phyloP scores from a whole-genome alignment of 805 yeast species.

The Millerozyma miso region DNA sequence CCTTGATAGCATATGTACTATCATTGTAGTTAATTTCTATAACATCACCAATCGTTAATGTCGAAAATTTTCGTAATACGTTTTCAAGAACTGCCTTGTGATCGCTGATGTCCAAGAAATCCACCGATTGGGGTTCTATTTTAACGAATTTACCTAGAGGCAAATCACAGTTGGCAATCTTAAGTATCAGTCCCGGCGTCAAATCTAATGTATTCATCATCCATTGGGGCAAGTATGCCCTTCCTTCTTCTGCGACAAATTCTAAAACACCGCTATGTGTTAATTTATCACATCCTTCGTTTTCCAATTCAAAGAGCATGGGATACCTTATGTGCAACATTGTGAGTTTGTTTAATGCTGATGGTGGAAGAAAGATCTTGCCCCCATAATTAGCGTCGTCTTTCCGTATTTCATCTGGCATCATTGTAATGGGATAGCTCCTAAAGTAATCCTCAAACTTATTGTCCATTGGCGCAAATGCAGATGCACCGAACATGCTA shows the following conservation, averaged over 20 bases:
- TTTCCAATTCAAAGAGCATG: constrained; percentile 80
- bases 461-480: constrained; percentile 28
- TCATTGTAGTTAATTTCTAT: constrained; percentile 84
- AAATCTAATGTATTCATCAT: constrained; percentile 76
- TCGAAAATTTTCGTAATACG: constrained; percentile 83
- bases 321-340: constrained; percentile 93
- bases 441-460: constrained; percentile 83
- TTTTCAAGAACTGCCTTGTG: constrained; percentile 96
- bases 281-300: constrained; percentile 53
- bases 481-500: constrained; percentile 30
- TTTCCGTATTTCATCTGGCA: constrained; percentile 70
- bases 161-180: constrained; percentile 70
- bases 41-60: constrained; percentile 78
- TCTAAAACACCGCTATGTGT: constrained; percentile 96
- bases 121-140: constrained; percentile 92
- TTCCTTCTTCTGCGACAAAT: constrained; percentile 95
- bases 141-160: constrained; percentile 87
- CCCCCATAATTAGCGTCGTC: constrained; percentile 91
- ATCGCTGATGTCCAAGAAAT: constrained; percentile 87
- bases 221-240: constrained; percentile 95
- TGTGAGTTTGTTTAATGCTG: constrained; percentile 82
- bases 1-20: constrained; percentile 70
- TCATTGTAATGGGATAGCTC: constrained; percentile 87
- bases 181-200: constrained; percentile 76
- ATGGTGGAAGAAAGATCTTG: constrained; percentile 89